Base-by-base conservation (phyloP, 2,329 filamentous ascomycete species). In the Alternaria gaisen region DNA sequence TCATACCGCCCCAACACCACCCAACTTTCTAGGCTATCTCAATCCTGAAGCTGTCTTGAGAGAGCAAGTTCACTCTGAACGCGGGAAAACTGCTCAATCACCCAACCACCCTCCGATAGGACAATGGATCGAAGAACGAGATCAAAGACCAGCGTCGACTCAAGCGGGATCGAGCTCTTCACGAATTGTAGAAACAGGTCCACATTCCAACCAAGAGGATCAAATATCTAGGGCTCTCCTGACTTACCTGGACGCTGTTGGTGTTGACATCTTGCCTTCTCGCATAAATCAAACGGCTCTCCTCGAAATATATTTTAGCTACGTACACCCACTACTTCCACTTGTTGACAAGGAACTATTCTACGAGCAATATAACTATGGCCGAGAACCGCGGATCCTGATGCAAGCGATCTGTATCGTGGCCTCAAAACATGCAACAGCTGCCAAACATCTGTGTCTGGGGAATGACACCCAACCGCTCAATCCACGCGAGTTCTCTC, bases 331-430 rank as follows among this genome's bases (percentile, higher is more conserved):
- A 20, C 69, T 84, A 4, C 74, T 84, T 5, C 82, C 83, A 3
- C 71, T 84, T 2, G 74, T 84, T 24, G 79, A 83, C 64, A 78
- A 80, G 63, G 71, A 76, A 7, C 74, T 80, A 48, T 82, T 83
- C 58, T 75, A 77, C 32, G 70, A 72, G 12, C 71, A 77, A 55
- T 77, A 80, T 55, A 69, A 70, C 10, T 72, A 76, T 18, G 77
- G 77, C 2, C 67, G 66, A 47, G 77, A 77, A 38, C 76, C 80
- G 4, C 76, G 78, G 16, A 73, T 81, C 36, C 58, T 83, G 18
- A 71, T 80, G 57, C 80, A 83, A 63, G 80, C 81, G 5, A 79
- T 84, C 6, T 84, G 82, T 62, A 74, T 84, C 10, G 80, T 83
- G 18, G 81, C 82, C 16, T 83, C 81, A 0, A 83, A 83, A 60